Conservation (phyloP, 306 rosid species). For the Mimosa bimucronata region DNA sequence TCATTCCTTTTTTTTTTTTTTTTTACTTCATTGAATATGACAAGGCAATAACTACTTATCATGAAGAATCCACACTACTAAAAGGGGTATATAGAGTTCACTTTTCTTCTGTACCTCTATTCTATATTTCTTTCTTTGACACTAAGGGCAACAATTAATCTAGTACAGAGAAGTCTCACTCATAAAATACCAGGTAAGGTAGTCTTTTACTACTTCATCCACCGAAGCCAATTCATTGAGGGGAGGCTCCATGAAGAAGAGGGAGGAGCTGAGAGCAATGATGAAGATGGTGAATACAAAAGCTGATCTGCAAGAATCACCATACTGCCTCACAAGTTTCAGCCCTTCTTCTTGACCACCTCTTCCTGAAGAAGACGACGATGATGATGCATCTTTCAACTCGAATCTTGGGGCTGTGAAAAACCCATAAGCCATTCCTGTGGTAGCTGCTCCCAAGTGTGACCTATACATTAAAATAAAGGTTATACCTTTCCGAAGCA, state of each 20-base stretch:
- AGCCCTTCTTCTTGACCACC: constrained; percentile 73
- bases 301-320: constrained; percentile 71
- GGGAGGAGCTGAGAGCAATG: constrained; percentile 52
- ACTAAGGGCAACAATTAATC: not conserved
- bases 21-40: not conserved
- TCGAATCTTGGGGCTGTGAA: constrained; percentile 65
- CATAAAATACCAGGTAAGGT: constrained; percentile 36
- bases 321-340: constrained; percentile 57
- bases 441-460: constrained; percentile 76
- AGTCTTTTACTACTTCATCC: constrained; percentile 39
- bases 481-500: not conserved
- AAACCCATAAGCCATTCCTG: constrained; percentile 74
- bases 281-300: constrained; percentile 61
- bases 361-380: constrained; percentile 43
- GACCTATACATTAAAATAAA: constrained; percentile 56
- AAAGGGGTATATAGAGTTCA: not conserved
- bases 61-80: not conserved
- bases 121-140: not conserved
- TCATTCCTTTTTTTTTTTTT: not conserved
- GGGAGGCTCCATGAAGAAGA: constrained; percentile 76
- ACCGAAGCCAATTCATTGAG: constrained; percentile 50
- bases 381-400: constrained; percentile 49
- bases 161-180: not conserved
- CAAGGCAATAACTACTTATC: not conserved
- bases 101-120: not conserved